Evolutionary conservation across 2,329 filamentous ascomycete genomes (phyloP).

Genomic region (Lomentospora prolificans): DNA sequence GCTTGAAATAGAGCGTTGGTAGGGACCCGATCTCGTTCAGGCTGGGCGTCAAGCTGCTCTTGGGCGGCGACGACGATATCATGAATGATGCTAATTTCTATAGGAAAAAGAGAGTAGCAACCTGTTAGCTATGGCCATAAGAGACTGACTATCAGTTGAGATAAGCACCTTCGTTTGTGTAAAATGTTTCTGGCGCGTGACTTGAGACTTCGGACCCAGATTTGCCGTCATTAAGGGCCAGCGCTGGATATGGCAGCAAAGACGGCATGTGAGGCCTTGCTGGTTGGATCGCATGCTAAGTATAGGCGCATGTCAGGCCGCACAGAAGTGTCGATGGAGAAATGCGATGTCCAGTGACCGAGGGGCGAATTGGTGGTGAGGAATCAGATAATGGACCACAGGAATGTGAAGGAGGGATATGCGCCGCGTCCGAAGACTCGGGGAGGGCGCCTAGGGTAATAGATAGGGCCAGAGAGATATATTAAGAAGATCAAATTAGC

Average conservation of each 20-base stretch:
- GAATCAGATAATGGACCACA: too few species aligned
- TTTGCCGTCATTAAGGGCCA: constrained; percentile 25
- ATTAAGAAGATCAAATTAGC: too few species aligned
- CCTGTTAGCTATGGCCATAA: neutral
- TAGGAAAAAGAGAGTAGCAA: neutral
- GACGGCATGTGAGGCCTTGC: constrained; percentile 23
- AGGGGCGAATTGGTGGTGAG: neutral
- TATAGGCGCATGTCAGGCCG: constrained; percentile 8
- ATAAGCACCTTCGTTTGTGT: constrained; percentile 50
- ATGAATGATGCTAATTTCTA: constrained; percentile 72
- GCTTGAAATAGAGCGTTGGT: constrained; percentile 72
- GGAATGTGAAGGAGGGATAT: too few species aligned
- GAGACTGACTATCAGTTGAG: neutral
- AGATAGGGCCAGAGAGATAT: too few species aligned
- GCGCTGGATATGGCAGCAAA: constrained; percentile 22
- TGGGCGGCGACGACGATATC: constrained; percentile 66
- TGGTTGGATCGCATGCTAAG: constrained; percentile 25
- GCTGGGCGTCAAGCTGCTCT: constrained; percentile 44
- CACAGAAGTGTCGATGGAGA: neutral
- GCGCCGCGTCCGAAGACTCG: too few species aligned
- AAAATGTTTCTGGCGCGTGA: constrained; percentile 30
- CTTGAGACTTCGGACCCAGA: constrained; percentile 17
- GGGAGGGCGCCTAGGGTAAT: too few species aligned
- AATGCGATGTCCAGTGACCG: neutral
- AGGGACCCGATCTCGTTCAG: constrained; percentile 54